phyloP scores from a whole-genome alignment of 352 stramenopile species.

The Phytophthora capsici region DNA sequence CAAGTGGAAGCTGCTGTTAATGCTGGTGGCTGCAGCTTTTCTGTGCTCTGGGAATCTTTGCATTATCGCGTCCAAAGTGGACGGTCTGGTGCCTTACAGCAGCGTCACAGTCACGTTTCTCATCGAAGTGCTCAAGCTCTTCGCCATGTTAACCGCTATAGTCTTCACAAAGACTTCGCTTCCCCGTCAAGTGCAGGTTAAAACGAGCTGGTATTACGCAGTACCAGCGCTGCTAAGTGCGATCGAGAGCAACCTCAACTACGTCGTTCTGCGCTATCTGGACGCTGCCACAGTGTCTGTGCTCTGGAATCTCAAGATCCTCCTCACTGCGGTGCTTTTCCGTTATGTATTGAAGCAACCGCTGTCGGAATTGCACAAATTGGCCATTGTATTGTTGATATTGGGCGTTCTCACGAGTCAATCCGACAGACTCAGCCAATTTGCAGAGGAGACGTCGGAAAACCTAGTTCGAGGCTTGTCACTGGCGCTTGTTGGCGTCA shows the following conservation, averaged over 20 bases:
- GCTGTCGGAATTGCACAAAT: conserved; percentile 72
- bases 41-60: conserved; percentile 81
- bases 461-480: conserved; percentile 48
- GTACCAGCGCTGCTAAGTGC: conserved; percentile 79
- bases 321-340: conserved; percentile 84
- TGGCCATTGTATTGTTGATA: conserved; percentile 77
- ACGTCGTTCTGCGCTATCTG: conserved; percentile 83
- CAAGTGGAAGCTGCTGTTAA: conserved; percentile 46
- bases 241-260: conserved; percentile 89
- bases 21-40: conserved; percentile 69
- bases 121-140: conserved; percentile 82
- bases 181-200: conserved; percentile 43
- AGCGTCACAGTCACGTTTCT: conserved; percentile 87
- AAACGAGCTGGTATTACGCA: conserved; percentile 67
- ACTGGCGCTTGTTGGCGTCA: conserved; percentile 71
- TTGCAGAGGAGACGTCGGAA: conserved; percentile 6
- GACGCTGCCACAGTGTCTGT: conserved; percentile 85
- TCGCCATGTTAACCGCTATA: conserved; percentile 49
- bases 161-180: conserved; percentile 32
- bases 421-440: conserved; percentile 49
- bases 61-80: conserved; percentile 84
- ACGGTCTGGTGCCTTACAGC: conserved; percentile 79
- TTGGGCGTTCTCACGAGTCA: conserved; percentile 86
- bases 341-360: conserved; percentile 74
- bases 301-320: conserved; percentile 90